phyloP scores from a whole-genome alignment of 2,329 filamentous ascomycete species.

The Conoideocrella luteorostrata region DNA sequence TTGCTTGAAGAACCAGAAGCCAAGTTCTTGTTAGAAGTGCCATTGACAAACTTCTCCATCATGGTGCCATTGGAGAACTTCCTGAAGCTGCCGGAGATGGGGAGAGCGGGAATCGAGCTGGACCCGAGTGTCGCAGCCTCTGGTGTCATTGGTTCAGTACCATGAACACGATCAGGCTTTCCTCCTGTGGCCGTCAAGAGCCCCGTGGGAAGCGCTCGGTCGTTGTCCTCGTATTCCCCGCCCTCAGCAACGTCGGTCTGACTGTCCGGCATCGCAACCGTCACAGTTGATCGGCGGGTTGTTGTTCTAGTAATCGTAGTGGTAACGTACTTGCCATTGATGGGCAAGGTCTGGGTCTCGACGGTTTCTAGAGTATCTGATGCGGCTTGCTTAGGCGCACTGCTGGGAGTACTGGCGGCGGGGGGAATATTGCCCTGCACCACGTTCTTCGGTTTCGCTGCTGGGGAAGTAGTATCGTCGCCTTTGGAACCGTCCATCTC shows the following conservation, averaged over 20 bases:
- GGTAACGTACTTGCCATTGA: slow-evolving; percentile 15
- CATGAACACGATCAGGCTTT: background rate
- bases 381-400: background rate
- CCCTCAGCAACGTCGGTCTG: background rate
- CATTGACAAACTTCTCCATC: background rate
- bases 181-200: too few species aligned
- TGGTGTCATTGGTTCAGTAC: background rate
- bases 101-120: background rate
- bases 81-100: background rate
- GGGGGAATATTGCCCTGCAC: background rate
- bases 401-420: background rate
- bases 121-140: background rate
- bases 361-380: background rate
- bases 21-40: background rate
- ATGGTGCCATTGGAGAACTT: slow-evolving; percentile 1
- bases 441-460: background rate
- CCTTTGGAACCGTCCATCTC: background rate
- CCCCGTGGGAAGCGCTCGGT: too few species aligned
- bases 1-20: too few species aligned
- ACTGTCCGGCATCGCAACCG: slow-evolving; percentile 10
- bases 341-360: background rate
- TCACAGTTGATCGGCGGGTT: slow-evolving; percentile 11
- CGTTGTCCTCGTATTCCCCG: slow-evolving; percentile 4
- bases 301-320: slow-evolving; percentile 16
- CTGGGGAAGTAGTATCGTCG: background rate